These are phyloP conservation scores for Yamadazyma scolyti DNA, from an alignment of 805 yeast genomes.

Conservation along the genomic window DNA sequence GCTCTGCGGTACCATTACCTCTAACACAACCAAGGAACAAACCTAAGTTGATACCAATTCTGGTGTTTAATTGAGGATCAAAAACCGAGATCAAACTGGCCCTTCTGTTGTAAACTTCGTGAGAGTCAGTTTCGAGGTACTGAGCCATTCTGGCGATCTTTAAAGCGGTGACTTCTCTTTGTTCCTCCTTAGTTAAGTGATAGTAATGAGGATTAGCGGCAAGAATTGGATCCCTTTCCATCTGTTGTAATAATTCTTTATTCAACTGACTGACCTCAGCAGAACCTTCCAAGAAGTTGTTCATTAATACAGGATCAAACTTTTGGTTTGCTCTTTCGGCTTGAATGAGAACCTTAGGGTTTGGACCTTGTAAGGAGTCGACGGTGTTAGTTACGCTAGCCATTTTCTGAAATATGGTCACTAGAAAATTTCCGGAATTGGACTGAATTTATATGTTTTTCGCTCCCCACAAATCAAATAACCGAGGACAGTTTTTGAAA, in stretches of 20 bases:
- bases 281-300: slow-evolving; percentile 39
- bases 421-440: no score
- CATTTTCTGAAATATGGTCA: no score
- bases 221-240: slow-evolving; percentile 66
- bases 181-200: slow-evolving; percentile 52
- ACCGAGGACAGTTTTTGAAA: no score
- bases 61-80: slow-evolving; percentile 78
- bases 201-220: slow-evolving; percentile 52
- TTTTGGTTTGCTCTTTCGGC: slow-evolving; percentile 29
- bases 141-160: slow-evolving; percentile 60
- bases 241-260: slow-evolving; percentile 50
- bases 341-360: slow-evolving; percentile 27
- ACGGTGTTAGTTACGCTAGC: no score
- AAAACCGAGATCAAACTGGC: slow-evolving; percentile 56
- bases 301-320: slow-evolving; percentile 37
- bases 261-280: slow-evolving; percentile 41
- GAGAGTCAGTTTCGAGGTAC: slow-evolving; percentile 52
- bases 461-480: no score
- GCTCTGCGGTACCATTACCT: slow-evolving; percentile 86
- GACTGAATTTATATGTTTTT: no score
- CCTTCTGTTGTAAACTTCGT: slow-evolving; percentile 52
- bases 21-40: slow-evolving; percentile 75
- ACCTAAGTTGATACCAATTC: slow-evolving; percentile 87
- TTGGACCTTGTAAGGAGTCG: slow-evolving; percentile 24
- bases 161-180: slow-evolving; percentile 56